phyloP scores from a whole-genome alignment of 2,329 filamentous ascomycete species.

The Beauveria bassiana region DNA sequence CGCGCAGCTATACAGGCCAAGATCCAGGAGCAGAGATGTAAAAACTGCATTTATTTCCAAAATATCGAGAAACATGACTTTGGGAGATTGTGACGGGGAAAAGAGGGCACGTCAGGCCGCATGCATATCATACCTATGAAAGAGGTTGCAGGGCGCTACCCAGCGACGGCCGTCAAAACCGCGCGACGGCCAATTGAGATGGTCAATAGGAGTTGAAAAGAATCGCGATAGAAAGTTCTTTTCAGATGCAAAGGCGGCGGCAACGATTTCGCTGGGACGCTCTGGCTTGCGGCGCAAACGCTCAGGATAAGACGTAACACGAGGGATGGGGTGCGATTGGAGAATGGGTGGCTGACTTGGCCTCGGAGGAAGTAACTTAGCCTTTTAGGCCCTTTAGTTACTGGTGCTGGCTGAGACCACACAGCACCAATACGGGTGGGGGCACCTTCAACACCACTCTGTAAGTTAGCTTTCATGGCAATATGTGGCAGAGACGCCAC shows the following conservation, averaged over 20 bases:
- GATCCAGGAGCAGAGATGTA: neutral
- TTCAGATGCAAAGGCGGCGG: neutral
- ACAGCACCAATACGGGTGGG: neutral
- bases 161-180: neutral
- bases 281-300: conserved; percentile 1
- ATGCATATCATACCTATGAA: conserved; percentile 3
- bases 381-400: neutral
- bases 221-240: neutral
- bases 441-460: neutral
- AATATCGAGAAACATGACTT: neutral
- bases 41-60: no score
- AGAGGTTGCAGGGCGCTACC: neutral
- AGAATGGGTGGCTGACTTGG: neutral
- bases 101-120: neutral
- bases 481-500: neutral
- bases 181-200: neutral
- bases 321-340: conserved; percentile 6
- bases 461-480: neutral
- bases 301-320: conserved; percentile 1
- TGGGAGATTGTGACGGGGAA: neutral
- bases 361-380: neutral
- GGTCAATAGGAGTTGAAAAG: neutral
- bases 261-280: neutral
- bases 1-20: neutral
- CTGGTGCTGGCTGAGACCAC: neutral